Evolutionary conservation across 768 basidiomycete genomes (phyloP).

Genomic region (Macrolepiota albuminosa): DNA sequence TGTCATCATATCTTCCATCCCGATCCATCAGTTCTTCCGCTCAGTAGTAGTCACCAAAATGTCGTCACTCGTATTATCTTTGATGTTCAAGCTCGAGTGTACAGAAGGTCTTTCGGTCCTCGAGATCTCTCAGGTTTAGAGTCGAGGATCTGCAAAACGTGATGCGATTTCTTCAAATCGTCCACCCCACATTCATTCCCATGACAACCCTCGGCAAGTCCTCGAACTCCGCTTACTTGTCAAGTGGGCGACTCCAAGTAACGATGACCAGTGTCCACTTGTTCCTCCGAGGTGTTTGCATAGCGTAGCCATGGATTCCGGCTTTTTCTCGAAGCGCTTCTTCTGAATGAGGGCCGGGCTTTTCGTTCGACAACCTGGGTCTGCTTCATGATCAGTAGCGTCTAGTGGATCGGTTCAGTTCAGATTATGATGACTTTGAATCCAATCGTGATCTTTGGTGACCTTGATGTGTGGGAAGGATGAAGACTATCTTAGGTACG

Average conservation of each 20-base stretch:
- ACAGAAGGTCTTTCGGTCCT: background rate
- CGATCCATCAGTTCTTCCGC: background rate
- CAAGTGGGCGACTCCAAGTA: background rate
- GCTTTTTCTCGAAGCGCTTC: background rate
- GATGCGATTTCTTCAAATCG: background rate
- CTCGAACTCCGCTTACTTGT: background rate
- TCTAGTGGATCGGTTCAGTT: too few species aligned
- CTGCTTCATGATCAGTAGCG: too few species aligned
- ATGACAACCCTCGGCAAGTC: background rate
- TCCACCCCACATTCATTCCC: background rate
- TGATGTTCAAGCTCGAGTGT: background rate
- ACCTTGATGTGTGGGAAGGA: too few species aligned
- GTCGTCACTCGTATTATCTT: background rate
- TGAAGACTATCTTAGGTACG: too few species aligned
- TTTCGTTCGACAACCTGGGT: too few species aligned
- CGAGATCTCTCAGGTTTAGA: background rate
- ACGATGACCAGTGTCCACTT: background rate
- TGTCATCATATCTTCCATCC: background rate
- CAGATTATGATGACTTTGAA: too few species aligned
- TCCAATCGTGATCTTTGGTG: too few species aligned
- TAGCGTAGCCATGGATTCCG: background rate
- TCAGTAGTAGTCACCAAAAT: background rate
- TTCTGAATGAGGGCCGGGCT: too few species aligned
- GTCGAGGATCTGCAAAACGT: background rate
- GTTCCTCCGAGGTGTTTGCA: background rate